Conservation (phyloP, 2,329 filamentous ascomycete species). For the Rhynchosporium agropyri region DNA sequence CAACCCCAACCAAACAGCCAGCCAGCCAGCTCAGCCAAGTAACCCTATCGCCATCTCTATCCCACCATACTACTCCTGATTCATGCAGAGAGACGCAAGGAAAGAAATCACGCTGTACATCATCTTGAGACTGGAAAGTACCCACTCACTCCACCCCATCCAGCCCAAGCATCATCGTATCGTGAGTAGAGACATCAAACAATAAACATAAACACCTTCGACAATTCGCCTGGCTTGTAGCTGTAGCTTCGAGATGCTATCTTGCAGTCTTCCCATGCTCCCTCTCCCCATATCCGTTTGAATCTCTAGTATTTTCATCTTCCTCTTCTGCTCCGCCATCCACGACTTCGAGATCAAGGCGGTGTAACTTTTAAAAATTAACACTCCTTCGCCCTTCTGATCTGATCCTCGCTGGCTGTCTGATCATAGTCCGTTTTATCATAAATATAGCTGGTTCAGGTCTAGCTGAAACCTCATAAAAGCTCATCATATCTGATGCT, state of each 20-base stretch:
- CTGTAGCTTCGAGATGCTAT: background rate
- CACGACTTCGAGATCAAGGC: background rate
- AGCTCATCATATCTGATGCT: conserved; percentile 32
- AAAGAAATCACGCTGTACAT: no score
- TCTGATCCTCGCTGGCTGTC: background rate
- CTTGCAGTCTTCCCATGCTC: no score
- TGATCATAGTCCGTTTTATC: background rate
- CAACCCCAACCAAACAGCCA: background rate
- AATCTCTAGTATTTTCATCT: background rate
- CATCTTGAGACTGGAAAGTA: background rate
- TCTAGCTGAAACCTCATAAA: no score
- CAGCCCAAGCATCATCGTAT: background rate
- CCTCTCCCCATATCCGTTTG: background rate
- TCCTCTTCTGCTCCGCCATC: background rate
- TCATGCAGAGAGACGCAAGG: no score
- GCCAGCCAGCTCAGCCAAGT: no score
- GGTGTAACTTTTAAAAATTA: background rate
- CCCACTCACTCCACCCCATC: background rate
- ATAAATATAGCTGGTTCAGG: background rate
- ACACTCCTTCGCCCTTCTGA: background rate
- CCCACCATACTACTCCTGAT: no score
- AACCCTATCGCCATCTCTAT: no score
- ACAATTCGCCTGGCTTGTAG: background rate
- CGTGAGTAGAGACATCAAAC: background rate
- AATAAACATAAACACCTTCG: background rate